phyloP scores from a whole-genome alignment of 805 yeast species.

The Candida awuae region DNA sequence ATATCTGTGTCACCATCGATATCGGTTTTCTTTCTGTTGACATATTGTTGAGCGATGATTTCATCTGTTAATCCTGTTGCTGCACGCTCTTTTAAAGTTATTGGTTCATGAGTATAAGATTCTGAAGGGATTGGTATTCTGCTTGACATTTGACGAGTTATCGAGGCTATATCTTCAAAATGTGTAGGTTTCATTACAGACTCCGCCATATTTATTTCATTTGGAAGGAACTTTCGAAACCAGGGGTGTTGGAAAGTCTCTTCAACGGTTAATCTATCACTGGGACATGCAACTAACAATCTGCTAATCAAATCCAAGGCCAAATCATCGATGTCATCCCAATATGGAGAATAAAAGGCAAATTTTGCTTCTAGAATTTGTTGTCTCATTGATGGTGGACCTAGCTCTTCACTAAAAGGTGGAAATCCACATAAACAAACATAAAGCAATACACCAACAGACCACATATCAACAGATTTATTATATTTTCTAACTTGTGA shows the following conservation, averaged over 20 bases:
- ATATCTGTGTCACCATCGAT: conserved; percentile 8
- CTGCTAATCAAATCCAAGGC: conserved; percentile 60
- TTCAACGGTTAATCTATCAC: conserved; percentile 34
- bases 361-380: conserved; percentile 60
- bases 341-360: conserved; percentile 72
- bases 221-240: conserved; percentile 23
- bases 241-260: conserved; percentile 37
- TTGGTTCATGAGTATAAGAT: conserved; percentile 22
- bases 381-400: conserved; percentile 71
- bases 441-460: conserved; percentile 68
- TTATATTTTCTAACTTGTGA: conserved; percentile 48
- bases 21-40: conserved; percentile 1
- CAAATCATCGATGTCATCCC: conserved; percentile 63
- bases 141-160: conserved; percentile 16
- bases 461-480: conserved; percentile 75
- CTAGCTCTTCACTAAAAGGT: conserved; percentile 75
- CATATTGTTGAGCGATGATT: conserved; percentile 14
- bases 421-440: conserved; percentile 81
- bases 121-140: conserved; percentile 21
- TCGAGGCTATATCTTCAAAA: conserved; percentile 5
- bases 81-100: conserved; percentile 21
- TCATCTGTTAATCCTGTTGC: conserved; percentile 21
- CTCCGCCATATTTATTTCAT: not conserved
- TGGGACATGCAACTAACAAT: conserved; percentile 47
- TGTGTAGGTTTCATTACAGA: not conserved